Evolutionary conservation across 1,139 yeast species (phyloP).

Genomic region (Taiozyma sp.): DNA sequence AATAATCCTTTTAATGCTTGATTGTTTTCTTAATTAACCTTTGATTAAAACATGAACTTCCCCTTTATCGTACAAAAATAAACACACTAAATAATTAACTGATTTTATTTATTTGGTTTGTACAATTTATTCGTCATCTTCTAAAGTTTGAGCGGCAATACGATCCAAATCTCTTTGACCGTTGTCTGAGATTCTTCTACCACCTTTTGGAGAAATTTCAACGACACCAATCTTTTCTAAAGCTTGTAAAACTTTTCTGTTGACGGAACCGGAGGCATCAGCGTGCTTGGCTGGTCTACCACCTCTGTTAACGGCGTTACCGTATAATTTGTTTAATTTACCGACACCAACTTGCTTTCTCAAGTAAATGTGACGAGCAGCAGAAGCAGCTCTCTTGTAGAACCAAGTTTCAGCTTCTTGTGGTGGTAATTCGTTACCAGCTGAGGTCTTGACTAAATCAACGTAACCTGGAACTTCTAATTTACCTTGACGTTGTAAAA

Average conservation of each 20-base stretch:
- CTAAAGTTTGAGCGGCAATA: slow-evolving; percentile 99
- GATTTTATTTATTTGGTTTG: slow-evolving; percentile 1
- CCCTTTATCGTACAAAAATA: not conserved
- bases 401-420: slow-evolving; percentile 99
- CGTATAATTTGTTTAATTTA: slow-evolving; percentile 97
- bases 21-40: not conserved
- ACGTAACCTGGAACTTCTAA: slow-evolving; percentile 99
- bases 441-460: slow-evolving; percentile 98
- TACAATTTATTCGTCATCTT: slow-evolving; percentile 58
- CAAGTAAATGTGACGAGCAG: slow-evolving; percentile 99
- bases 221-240: slow-evolving; percentile 97
- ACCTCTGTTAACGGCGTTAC: slow-evolving; percentile 99
- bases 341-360: slow-evolving; percentile 99
- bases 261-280: slow-evolving; percentile 98
- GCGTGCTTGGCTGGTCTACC: slow-evolving; percentile 98
- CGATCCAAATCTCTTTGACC: slow-evolving; percentile 99
- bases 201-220: slow-evolving; percentile 97
- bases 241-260: slow-evolving; percentile 98
- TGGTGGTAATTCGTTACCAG: slow-evolving; percentile 99
- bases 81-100: not conserved
- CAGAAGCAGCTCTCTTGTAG: slow-evolving; percentile 99
- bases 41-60: not conserved
- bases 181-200: slow-evolving; percentile 98
- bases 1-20: slow-evolving; percentile 6
- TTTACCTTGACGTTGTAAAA: slow-evolving; percentile 99